Base-by-base conservation (phyloP, 2,329 filamentous ascomycete genomes). In the Boeremia lycopersici region DNA sequence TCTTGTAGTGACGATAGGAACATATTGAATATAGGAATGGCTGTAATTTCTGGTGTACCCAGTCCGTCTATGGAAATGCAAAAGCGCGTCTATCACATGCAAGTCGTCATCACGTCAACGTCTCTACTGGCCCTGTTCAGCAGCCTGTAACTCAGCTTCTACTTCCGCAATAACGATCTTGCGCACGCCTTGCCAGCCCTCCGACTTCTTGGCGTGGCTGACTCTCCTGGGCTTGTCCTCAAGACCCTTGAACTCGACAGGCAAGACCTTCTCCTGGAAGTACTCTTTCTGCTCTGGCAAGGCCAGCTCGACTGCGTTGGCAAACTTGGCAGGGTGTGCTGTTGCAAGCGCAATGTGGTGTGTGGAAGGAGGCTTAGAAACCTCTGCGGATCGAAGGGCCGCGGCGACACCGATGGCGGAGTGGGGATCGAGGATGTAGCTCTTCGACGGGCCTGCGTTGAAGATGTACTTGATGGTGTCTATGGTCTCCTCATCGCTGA, bases 311-410 rank as follows among this genome's bases (percentile, higher is more conserved):
- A 99, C 93, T 0, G 93, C 93, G 29, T 86, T 85, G 0, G 89
- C 87, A 70, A 99, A 99, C 76, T 99, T 99, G 58, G 93, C 95
- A 0, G 95, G 93, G 76, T 99, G 95, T 2, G 95, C 95, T 2
- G 95, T 99, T 1, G 93, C 90, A 2, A 99, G 85, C 1, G 91
- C 87, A 67, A 99, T 89, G 74, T 96, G 89, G 47, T 87, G 77
- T 13, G 79, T 78, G 2, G 76, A 72, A 2, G 79, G 74, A 38
- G 80, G 73, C 26, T 76, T 77, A 0, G 79, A 74, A 11, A 85
- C 81, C 45, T 71, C 62, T 30, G 90, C 81, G 2, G 90, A 92
- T 53, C 92, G 84, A 49, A 86, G 73, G 0, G 93, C 84, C 0
- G 91, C 93, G 15, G 88, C 83, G 34, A 97, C 83, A 51, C 93